Percentiles rank a stretch among this genome's conserved stretches.
phyloP scores from a whole-genome alignment of 306 rosid genomes.

The Cotoneaster glaucophyllus region DNA sequence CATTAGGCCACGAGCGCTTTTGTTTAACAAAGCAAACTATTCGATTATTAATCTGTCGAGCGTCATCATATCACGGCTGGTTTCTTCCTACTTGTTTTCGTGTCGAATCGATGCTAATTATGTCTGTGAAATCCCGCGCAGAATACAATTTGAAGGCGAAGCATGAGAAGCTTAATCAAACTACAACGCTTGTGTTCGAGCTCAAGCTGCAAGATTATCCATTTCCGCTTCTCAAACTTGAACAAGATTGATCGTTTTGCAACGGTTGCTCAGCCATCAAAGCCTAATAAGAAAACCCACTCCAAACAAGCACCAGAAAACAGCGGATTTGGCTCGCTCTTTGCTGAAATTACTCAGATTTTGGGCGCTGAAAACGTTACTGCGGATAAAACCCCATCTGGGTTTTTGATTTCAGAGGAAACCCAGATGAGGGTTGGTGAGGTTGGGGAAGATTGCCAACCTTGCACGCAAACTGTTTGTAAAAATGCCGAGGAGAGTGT shows the following conservation, averaged over 20 bases:
- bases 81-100: neutral
- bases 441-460: slow-evolving; percentile 4
- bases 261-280: slow-evolving; percentile 13
- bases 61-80: rapidly evolving
- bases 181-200: slow-evolving; percentile 3
- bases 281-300: slow-evolving; percentile 10
- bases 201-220: slow-evolving; percentile 4
- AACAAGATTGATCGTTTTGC: slow-evolving; percentile 17
- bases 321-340: slow-evolving; percentile 27
- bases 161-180: slow-evolving; percentile 24
- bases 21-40: rapidly evolving
- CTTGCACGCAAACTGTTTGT: slow-evolving; percentile 40
- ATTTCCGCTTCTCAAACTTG: slow-evolving; percentile 5
- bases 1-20: slow-evolving; percentile 32
- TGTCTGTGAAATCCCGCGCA: neutral
- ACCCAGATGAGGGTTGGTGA: neutral
- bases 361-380: slow-evolving; percentile 41
- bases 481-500: slow-evolving; percentile 28
- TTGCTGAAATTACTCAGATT: slow-evolving; percentile 59
- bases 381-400: slow-evolving; percentile 26
- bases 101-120: neutral
- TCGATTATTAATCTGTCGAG: rapidly evolving
- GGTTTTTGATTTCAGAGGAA: slow-evolving; percentile 24
- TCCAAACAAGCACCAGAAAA: slow-evolving; percentile 10
- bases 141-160: neutral